Base-by-base conservation (phyloP, 768 basidiomycete species). In the Phaeotremella skinneri region DNA sequence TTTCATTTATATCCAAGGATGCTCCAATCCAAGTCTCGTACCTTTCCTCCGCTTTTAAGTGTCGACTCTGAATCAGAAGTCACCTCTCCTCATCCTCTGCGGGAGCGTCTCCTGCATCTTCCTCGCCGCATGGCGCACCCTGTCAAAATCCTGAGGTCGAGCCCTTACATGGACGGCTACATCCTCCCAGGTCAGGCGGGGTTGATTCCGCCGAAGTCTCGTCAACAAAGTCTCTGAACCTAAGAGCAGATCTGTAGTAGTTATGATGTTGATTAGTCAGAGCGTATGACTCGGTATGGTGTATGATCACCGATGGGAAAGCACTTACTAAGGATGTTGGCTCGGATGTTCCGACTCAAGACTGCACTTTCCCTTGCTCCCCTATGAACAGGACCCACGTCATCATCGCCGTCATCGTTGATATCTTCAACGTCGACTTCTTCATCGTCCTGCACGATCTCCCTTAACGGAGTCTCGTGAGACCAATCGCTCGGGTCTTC, bases 91-190 rank as follows among this genome's bases (percentile, higher is more conserved):
- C 45, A 64, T 56, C 41, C 45, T 43, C 2, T 7, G 31, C 2
- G 64, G 62, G 31, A 69, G 23, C 20, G 56, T 51, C 26, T 55
- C 31, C 30, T 66, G 64, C 25, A 66, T 30, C 62, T 65, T 61
- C 31, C 39, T 55, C 3, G 68, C 62, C 6, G 62, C 47, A 43
- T 56, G 55, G 13, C 68, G 7, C 0, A 69, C 64, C 26, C 59
- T 26, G 41, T 69, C 68, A 31, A 51, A 66, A 32, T 69, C 62
- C 31, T 61, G 52, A 26, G 65, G 32, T 23, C 42, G 32, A 0
- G 65, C 68, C 4, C 65, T 65, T 0, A 66, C 59, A n/a, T 45
- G 7, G 16, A 31, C 2, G 2, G 64, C 59, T 5, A 69, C 57
- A 49, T 69, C 68, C 11, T 57, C 59, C 68, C 67, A 69, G 41